These are phyloP conservation scores for Gaultheria prostrata DNA, from an alignment of 148 eudicot species.

Conservation along the genomic window DNA sequence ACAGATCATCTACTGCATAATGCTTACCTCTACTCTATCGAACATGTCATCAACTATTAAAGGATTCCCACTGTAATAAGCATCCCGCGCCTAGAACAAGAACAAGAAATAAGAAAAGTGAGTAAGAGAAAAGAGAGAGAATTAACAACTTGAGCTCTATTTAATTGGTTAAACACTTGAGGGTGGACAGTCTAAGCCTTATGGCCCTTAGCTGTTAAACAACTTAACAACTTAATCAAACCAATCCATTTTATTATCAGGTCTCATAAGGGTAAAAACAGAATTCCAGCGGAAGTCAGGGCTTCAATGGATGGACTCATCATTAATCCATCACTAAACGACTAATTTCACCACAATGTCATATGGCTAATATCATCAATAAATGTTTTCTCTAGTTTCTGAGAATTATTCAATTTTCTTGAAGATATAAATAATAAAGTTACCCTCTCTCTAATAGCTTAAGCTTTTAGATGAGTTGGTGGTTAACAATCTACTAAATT, in stretches of 20 bases:
- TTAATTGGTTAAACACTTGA: not conserved
- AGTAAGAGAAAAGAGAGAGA: not conserved
- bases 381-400: not conserved
- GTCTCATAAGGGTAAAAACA: not conserved
- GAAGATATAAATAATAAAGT: too few species aligned
- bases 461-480: too few species aligned
- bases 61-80: conserved; percentile 86
- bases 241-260: not conserved
- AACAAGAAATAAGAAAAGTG: conserved; percentile 6
- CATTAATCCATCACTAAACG: not conserved
- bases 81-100: conserved; percentile 63
- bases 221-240: not conserved
- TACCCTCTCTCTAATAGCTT: too few species aligned
- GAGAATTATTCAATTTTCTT: not conserved
- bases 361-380: not conserved
- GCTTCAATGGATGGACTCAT: not conserved
- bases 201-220: not conserved
- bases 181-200: not conserved
- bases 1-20: not conserved
- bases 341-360: not conserved
- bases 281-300: not conserved
- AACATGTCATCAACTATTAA: conserved; percentile 96
- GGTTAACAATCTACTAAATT: too few species aligned
- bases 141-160: not conserved
- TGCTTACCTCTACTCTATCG: conserved; percentile 82